Evolutionary conservation across 2,329 filamentous ascomycete species (phyloP).

Genomic region (Pseudocercospora musae): DNA sequence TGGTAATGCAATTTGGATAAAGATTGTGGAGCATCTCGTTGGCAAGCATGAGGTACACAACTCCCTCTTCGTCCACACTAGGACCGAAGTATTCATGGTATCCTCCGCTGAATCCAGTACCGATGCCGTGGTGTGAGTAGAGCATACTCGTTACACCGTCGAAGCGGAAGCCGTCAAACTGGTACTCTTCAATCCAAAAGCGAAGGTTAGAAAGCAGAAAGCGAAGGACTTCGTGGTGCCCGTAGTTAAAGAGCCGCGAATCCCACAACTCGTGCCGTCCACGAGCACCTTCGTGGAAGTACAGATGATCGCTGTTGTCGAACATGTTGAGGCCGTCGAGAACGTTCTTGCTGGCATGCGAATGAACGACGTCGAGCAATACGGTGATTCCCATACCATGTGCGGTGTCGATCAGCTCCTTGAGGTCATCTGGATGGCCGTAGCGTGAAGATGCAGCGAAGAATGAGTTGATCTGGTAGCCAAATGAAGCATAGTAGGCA

Average conservation of each 20-base stretch:
- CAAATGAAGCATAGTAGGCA: constrained; percentile 98
- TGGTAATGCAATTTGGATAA: constrained; percentile 82
- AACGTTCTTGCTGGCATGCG: constrained; percentile 96
- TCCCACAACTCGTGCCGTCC: constrained; percentile 94
- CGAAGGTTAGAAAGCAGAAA: constrained; percentile 92
- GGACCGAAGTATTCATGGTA: constrained; percentile 97
- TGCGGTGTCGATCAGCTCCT: constrained; percentile 92
- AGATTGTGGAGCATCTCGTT: constrained; percentile 93
- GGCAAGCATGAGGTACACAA: constrained; percentile 92
- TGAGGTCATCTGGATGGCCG: constrained; percentile 88
- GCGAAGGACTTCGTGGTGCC: constrained; percentile 87
- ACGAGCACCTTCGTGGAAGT: constrained; percentile 85
- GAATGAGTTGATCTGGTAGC: constrained; percentile 98
- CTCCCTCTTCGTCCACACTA: constrained; percentile 84
- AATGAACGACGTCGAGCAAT: constrained; percentile 92
- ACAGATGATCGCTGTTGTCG: constrained; percentile 89
- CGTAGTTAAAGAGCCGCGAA: constrained; percentile 95
- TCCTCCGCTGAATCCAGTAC: constrained; percentile 95
- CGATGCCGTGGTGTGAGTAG: constrained; percentile 92
- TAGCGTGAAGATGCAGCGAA: constrained; percentile 96
- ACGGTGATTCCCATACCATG: constrained; percentile 88
- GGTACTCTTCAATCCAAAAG: constrained; percentile 99
- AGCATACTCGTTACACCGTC: constrained; percentile 99
- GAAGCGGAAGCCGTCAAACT: constrained; percentile 95
- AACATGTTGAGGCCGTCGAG: constrained; percentile 94